phyloP scores from a whole-genome alignment of 176 grass and related monocot species.

The Phragmites australis region DNA sequence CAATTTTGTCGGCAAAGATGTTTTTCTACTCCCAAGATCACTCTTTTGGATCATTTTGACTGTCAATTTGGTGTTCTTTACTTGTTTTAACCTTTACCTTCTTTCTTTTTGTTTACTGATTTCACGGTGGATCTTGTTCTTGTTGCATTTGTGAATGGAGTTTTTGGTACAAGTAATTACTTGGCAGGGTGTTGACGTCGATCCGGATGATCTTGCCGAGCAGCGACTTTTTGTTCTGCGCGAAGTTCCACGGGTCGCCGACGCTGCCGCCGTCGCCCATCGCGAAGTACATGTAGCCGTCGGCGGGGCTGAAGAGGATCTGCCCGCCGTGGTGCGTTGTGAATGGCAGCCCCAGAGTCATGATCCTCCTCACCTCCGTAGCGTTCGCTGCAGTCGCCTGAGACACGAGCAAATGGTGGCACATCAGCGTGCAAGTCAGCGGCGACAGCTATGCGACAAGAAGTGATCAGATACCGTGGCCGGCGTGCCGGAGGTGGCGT shows the following conservation, averaged over 20 bases:
- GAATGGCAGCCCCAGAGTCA: constrained; percentile 83
- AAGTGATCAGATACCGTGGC: constrained; percentile 35
- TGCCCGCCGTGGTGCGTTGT: constrained; percentile 74
- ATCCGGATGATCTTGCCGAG: constrained; percentile 80
- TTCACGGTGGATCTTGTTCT: background rate
- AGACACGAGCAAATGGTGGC: background rate
- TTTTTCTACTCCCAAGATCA: no score
- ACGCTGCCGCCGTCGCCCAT: constrained; percentile 80
- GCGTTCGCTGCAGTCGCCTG: constrained; percentile 67
- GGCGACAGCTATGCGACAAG: background rate
- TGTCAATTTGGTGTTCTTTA: background rate
- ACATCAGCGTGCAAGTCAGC: background rate
- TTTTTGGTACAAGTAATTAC: constrained; percentile 33
- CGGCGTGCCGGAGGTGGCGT: constrained; percentile 58
- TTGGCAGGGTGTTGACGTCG: constrained; percentile 62
- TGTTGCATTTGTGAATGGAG: no score
- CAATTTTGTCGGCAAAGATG: background rate
- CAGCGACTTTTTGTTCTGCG: constrained; percentile 84
- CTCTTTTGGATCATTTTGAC: background rate
- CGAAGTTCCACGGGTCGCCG: constrained; percentile 94
- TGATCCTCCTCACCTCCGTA: constrained; percentile 66
- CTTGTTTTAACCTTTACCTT: background rate
- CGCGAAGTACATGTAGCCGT: constrained; percentile 92
- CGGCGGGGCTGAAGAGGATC: constrained; percentile 65
- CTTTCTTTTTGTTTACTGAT: background rate